A percentile compares a stretch with the other conserved stretches of the same genome.
phyloP scores from a whole-genome alignment of 2,329 filamentous ascomycete genomes.

The Alternaria gansuensis region DNA sequence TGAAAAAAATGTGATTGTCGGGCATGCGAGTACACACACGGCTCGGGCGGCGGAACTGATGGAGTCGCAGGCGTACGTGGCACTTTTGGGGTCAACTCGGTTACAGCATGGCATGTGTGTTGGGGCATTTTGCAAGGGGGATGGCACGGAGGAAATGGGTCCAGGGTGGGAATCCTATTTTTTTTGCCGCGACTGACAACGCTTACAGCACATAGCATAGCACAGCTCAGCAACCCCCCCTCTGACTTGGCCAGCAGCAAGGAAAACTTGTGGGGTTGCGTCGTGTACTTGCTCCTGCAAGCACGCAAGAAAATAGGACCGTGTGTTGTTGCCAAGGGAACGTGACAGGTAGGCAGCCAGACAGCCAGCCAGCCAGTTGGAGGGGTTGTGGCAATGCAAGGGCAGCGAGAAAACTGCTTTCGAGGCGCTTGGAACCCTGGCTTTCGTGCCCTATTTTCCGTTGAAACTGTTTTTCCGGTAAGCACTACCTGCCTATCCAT shows the following conservation, averaged over 20 bases:
- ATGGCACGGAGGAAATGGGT: constrained; percentile 23
- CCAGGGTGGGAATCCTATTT: constrained; percentile 11
- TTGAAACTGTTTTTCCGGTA: not conserved
- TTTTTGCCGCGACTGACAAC: constrained; percentile 11
- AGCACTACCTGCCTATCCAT: not conserved
- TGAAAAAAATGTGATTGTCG: not conserved
- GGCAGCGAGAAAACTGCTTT: not conserved
- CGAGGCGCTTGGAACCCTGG: not conserved
- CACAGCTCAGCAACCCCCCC: too few species aligned
- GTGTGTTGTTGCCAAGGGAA: constrained; percentile 3
- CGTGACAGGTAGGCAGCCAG: not conserved
- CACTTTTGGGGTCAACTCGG: constrained; percentile 8
- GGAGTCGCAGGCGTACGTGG: constrained; percentile 14
- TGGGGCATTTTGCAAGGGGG: constrained; percentile 5
- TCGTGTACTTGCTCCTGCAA: constrained; percentile 3
- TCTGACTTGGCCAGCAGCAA: not conserved
- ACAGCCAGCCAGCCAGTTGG: not conserved
- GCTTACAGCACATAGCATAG: not conserved
- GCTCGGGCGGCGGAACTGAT: constrained; percentile 15
- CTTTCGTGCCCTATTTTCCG: not conserved
- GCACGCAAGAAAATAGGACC: not conserved
- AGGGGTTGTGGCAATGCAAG: not conserved
- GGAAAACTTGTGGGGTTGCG: constrained; percentile 7
- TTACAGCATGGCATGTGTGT: constrained; percentile 10
- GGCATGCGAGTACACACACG: constrained; percentile 6